Evolutionary conservation across 108 stramenopile genomes (phyloP).

Genomic region (Skeletonema menzelii): DNA sequence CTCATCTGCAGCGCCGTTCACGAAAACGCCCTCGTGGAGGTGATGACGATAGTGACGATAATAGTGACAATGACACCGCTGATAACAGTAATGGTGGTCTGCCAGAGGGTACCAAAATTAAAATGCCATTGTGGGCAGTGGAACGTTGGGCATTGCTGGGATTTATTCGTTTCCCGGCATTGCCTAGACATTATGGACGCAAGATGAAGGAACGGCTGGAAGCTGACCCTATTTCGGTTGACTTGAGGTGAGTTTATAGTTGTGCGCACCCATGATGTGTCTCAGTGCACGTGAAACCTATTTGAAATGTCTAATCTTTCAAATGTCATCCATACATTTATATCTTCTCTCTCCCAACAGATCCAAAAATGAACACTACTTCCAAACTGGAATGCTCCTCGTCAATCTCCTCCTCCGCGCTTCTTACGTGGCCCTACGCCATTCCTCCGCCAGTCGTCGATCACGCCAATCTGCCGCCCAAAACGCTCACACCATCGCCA

Average conservation of each 20-base stretch:
- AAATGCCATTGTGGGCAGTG: conserved; percentile 81
- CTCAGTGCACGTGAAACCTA: no score
- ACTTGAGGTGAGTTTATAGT: conserved; percentile 57
- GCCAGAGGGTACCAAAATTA: conserved; percentile 59
- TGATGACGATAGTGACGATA: neutral
- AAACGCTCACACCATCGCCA: conserved; percentile 35
- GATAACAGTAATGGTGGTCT: conserved; percentile 16
- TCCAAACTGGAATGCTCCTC: conserved; percentile 52
- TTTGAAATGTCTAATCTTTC: neutral
- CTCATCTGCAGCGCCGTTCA: conserved; percentile 20
- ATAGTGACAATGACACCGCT: conserved; percentile 6
- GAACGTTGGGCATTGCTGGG: conserved; percentile 77
- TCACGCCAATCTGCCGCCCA: conserved; percentile 1
- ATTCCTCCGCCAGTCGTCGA: conserved; percentile 21
- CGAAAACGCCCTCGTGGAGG: conserved; percentile 4
- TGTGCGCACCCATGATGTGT: neutral
- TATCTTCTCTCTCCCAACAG: conserved; percentile 28
- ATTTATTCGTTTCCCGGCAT: conserved; percentile 51
- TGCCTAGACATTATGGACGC: conserved; percentile 67
- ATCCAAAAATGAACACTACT: conserved; percentile 68
- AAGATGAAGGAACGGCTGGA: conserved; percentile 74
- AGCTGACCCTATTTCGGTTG: conserved; percentile 66
- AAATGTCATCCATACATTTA: neutral
- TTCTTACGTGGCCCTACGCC: conserved; percentile 42
- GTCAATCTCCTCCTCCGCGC: conserved; percentile 52